phyloP scores from a whole-genome alignment of 1,284 basidiomycete species.

The Trametes pubescens region DNA sequence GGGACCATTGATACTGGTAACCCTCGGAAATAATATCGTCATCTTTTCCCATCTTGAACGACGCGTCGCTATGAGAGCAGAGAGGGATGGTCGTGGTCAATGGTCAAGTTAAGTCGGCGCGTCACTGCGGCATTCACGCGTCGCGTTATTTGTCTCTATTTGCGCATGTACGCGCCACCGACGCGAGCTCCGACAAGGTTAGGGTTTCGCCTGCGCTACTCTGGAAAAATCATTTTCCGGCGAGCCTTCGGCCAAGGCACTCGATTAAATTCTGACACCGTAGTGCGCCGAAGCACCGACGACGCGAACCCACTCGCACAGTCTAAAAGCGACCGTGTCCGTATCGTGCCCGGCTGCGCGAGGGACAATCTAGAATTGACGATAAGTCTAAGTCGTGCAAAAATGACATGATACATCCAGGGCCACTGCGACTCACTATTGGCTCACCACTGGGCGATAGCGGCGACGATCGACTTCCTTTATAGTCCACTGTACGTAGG shows the following conservation, averaged over 20 bases:
- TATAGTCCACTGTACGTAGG: background rate
- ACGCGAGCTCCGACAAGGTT: constrained; percentile 11
- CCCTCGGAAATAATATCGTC: constrained; percentile 37
- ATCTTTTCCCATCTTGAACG: constrained; percentile 25
- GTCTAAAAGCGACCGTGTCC: constrained; percentile 14
- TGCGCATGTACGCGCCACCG: constrained; percentile 27
- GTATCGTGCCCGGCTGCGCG: background rate
- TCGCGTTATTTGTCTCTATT: constrained; percentile 32
- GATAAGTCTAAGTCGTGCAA: constrained; percentile 19
- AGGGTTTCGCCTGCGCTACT: constrained; percentile 15
- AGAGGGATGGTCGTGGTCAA: constrained; percentile 4
- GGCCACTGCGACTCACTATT: constrained; percentile 11
- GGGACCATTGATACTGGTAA: constrained; percentile 57
- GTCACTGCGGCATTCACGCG: constrained; percentile 16
- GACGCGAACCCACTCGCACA: background rate
- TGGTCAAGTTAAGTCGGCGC: constrained; percentile 4
- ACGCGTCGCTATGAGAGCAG: background rate
- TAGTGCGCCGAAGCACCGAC: background rate
- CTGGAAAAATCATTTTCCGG: constrained; percentile 17
- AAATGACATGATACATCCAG: constrained; percentile 3
- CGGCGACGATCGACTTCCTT: constrained; percentile 4
- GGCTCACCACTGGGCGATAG: constrained; percentile 6
- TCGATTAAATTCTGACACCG: background rate
- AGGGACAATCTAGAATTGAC: background rate
- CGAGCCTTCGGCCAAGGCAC: constrained; percentile 6